Percentiles rank a stretch among this genome's conserved stretches.
These are phyloP conservation scores for Penicillium sp. DNA, from an alignment of 2,329 filamentous ascomycete species.

Conservation along the genomic window DNA sequence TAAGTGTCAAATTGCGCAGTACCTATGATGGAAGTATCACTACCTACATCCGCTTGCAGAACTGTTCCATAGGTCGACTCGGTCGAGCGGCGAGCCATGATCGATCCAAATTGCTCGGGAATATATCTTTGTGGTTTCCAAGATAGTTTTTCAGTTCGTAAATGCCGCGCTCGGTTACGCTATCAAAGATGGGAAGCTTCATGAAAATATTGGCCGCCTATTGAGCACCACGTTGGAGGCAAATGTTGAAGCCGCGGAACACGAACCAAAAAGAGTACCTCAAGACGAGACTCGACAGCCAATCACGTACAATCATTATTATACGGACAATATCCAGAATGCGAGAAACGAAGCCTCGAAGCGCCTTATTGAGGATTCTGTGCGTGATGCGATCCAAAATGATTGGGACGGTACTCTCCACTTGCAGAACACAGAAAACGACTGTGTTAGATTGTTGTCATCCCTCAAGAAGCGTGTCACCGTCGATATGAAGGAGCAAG, in stretches of 20 bases:
- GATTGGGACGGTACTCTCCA: no score
- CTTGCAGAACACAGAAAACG: no score
- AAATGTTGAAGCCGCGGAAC: slow-evolving; percentile 8
- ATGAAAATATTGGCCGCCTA: not conserved
- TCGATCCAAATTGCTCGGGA: not conserved
- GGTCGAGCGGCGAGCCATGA: no score
- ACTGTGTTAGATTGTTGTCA: no score
- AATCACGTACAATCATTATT: slow-evolving; percentile 34
- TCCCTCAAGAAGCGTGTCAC: no score
- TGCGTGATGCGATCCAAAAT: no score
- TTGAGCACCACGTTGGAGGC: slow-evolving; percentile 6
- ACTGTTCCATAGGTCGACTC: not conserved
- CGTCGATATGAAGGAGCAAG: slow-evolving; percentile 21
- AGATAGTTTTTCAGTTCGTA: not conserved
- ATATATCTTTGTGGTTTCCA: not conserved
- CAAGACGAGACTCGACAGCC: slow-evolving; percentile 21
- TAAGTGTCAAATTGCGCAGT: no score
- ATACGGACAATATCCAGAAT: slow-evolving; percentile 13
- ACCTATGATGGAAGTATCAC: no score
- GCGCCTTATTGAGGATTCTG: no score
- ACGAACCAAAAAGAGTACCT: slow-evolving; percentile 14
- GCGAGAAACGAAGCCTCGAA: no score
- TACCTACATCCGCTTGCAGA: no score
- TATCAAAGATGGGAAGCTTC: not conserved
- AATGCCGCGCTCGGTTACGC: not conserved